Evolutionary conservation across 176 grass and related monocot genomes (phyloP).

Genomic region (Paspalum vaginatum): DNA sequence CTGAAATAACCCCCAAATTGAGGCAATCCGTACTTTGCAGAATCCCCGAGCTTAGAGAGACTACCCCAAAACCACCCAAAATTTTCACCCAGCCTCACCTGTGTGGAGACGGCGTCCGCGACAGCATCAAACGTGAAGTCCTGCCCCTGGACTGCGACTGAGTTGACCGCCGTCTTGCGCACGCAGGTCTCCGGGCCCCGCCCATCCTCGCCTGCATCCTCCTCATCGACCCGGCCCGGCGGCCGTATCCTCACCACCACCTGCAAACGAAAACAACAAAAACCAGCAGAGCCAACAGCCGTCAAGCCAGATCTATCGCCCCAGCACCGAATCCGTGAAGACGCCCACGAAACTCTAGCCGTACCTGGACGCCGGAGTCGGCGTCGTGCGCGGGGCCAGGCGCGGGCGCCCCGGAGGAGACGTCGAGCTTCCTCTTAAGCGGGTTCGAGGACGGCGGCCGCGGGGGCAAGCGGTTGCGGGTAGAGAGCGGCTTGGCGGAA

Average conservation of each 20-base stretch:
- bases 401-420: conserved; percentile 47
- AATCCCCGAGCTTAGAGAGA: neutral
- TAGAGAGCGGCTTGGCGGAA: conserved; percentile 39
- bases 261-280: conserved; percentile 46
- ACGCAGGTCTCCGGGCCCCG: conserved; percentile 41
- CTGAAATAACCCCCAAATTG: neutral
- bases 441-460: conserved; percentile 51
- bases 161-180: conserved; percentile 58
- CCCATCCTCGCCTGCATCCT: conserved; percentile 42
- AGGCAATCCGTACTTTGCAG: neutral
- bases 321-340: neutral
- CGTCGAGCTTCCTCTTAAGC: conserved; percentile 72
- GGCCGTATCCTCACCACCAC: conserved; percentile 88
- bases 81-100: conserved; percentile 48
- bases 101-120: conserved; percentile 60
- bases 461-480: conserved; percentile 63
- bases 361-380: conserved; percentile 70
- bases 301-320: conserved; percentile 41
- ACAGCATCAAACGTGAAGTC: conserved; percentile 89
- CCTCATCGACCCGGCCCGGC: conserved; percentile 52
- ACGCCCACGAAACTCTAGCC: neutral
- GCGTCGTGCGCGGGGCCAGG: conserved; percentile 19
- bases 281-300: neutral
- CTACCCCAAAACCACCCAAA: neutral
- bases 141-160: conserved; percentile 69